phyloP scores from a whole-genome alignment of 441 rosid genomes.

The Manihot esculenta region DNA sequence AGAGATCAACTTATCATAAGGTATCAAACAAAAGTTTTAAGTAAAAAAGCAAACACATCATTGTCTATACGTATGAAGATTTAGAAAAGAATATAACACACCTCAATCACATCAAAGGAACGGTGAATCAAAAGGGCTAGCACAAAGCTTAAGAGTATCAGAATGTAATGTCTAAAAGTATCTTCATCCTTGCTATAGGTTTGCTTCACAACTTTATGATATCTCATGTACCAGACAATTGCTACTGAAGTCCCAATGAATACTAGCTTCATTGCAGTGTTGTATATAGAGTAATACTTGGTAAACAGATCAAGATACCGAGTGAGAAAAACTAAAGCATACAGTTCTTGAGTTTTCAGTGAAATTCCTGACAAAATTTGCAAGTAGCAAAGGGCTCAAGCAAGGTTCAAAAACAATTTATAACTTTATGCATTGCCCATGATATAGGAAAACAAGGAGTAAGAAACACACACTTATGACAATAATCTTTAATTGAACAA shows the following conservation, averaged over 20 bases:
- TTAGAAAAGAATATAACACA: constrained; percentile 10
- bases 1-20: constrained; percentile 12
- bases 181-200: constrained; percentile 38
- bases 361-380: constrained; percentile 39
- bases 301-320: constrained; percentile 47
- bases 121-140: constrained; percentile 39
- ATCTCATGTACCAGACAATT: constrained; percentile 47
- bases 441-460: not conserved
- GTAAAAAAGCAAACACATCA: not conserved
- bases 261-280: constrained; percentile 38
- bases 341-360: constrained; percentile 45
- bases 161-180: constrained; percentile 37
- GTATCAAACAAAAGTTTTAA: constrained; percentile 1
- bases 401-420: not conserved
- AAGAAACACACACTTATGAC: no score
- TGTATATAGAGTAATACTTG: constrained; percentile 35
- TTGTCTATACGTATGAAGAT: not conserved
- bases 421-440: not conserved
- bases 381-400: not conserved
- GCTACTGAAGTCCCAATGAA: constrained; percentile 40
- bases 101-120: constrained; percentile 29
- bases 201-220: constrained; percentile 42
- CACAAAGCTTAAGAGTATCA: constrained; percentile 26
- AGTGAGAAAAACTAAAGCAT: constrained; percentile 36
- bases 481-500: no score